Evolutionary conservation across 1,284 basidiomycete species (phyloP).

Genomic region (Irpex sp.): DNA sequence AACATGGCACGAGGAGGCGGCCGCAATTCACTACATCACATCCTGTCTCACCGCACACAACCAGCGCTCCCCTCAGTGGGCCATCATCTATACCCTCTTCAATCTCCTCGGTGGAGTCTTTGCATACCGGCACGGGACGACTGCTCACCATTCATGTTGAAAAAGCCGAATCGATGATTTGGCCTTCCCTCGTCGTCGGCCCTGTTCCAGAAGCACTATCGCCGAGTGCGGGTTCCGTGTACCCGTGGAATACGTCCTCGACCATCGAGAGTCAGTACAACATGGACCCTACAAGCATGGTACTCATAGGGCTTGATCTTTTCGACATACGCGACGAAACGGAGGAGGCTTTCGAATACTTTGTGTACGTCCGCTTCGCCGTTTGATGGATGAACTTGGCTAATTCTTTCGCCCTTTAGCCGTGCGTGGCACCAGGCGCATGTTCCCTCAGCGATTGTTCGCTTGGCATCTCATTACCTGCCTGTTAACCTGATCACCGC

Average conservation of each 20-base stretch:
- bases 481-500: slow-evolving; percentile 37
- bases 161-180: slow-evolving; percentile 71
- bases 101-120: slow-evolving; percentile 67
- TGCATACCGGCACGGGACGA: slow-evolving; percentile 54
- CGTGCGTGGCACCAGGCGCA: slow-evolving; percentile 76
- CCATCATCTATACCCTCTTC: slow-evolving; percentile 56
- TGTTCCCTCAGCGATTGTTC: slow-evolving; percentile 67
- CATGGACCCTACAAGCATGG: slow-evolving; percentile 76
- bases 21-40: slow-evolving; percentile 34
- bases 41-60: slow-evolving; percentile 48
- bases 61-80: slow-evolving; percentile 17
- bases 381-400: neutral
- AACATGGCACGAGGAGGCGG: slow-evolving; percentile 10
- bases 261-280: slow-evolving; percentile 61
- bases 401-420: slow-evolving; percentile 31
- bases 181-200: slow-evolving; percentile 71
- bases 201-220: slow-evolving; percentile 60
- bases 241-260: slow-evolving; percentile 47
- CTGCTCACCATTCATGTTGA: slow-evolving; percentile 71
- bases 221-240: slow-evolving; percentile 31
- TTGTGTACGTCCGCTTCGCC: slow-evolving; percentile 47
- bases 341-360: slow-evolving; percentile 73
- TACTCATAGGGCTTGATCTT: slow-evolving; percentile 60
- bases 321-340: slow-evolving; percentile 66
- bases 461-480: slow-evolving; percentile 64